These are phyloP conservation scores for Cryphonectria radicalis DNA, from an alignment of 2,329 filamentous ascomycete genomes.

Conservation along the genomic window DNA sequence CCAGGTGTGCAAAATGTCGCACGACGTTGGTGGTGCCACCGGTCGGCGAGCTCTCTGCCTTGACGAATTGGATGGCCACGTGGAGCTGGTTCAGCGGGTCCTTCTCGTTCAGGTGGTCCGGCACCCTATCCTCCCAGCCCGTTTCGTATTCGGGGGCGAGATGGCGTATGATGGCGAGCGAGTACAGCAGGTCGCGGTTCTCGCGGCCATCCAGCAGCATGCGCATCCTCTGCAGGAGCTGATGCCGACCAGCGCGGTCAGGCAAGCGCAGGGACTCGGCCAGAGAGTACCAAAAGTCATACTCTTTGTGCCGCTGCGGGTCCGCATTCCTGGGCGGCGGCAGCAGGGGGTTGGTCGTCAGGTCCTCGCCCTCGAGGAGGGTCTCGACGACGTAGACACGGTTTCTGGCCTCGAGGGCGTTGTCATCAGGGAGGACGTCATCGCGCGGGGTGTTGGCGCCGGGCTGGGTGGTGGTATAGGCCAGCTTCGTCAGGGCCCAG, in stretches of 20 bases:
- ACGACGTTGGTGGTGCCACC: constrained; percentile 78
- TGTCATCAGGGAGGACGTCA: constrained; percentile 56
- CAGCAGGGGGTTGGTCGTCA: constrained; percentile 61
- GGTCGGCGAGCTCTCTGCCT: constrained; percentile 63
- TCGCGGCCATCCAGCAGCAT: constrained; percentile 78
- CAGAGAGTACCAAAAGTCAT: constrained; percentile 82
- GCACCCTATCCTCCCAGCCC: constrained; percentile 59
- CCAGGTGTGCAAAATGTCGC: constrained; percentile 71
- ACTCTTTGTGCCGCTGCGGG: constrained; percentile 62
- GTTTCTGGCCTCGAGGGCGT: constrained; percentile 66
- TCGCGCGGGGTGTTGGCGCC: constrained; percentile 41
- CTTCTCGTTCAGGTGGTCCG: constrained; percentile 66
- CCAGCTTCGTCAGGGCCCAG: constrained; percentile 62
- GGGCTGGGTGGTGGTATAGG: constrained; percentile 45
- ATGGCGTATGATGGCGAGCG: constrained; percentile 79
- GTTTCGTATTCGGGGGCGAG: constrained; percentile 68
- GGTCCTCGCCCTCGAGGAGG: constrained; percentile 72
- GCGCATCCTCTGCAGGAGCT: constrained; percentile 67
- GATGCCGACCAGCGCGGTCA: constrained; percentile 67
- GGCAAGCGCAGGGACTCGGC: constrained; percentile 70
- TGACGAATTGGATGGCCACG: constrained; percentile 72
- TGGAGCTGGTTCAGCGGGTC: constrained; percentile 69
- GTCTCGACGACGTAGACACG: constrained; percentile 78
- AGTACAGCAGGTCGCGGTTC: constrained; percentile 89
- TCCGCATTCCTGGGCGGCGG: constrained; percentile 54